A percentile compares a stretch with the other conserved stretches of the same genome.
Evolutionary conservation across 306 rosid species (phyloP).

Genomic region (Vachellia pachyceras): DNA sequence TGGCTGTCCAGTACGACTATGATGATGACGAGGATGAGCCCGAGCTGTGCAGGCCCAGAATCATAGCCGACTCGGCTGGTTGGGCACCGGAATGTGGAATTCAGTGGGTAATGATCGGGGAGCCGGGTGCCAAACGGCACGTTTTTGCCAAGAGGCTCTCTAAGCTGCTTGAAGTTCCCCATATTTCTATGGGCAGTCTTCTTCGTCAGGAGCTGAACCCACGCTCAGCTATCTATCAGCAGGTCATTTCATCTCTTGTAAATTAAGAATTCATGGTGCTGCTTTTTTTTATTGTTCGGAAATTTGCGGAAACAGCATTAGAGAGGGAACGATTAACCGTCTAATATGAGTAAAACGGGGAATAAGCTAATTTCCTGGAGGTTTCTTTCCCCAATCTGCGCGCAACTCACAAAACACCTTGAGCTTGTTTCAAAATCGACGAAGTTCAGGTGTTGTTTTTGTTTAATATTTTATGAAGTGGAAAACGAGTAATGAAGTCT

Average conservation of each 20-base stretch:
- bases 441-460: not conserved
- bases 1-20: constrained; percentile 52
- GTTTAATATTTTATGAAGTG: not conserved
- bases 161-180: constrained; percentile 68
- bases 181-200: constrained; percentile 67
- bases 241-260: constrained; percentile 33
- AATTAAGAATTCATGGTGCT: not conserved
- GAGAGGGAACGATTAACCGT: not conserved
- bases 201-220: constrained; percentile 75
- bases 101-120: constrained; percentile 70
- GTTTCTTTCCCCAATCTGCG: not conserved
- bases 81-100: constrained; percentile 62
- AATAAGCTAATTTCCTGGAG: not conserved
- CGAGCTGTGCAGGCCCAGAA: constrained; percentile 25
- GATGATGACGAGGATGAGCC: constrained; percentile 45
- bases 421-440: not conserved
- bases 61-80: constrained; percentile 49
- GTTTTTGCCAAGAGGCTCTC: constrained; percentile 67
- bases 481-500: not conserved
- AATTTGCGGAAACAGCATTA: not conserved
- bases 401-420: not conserved
- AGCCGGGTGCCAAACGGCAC: constrained; percentile 57
- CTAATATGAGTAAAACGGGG: not conserved
- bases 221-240: constrained; percentile 62
- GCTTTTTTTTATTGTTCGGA: not conserved